Evolutionary conservation across 768 basidiomycete genomes (phyloP), one percentile per base, ranked within the genome.

Genomic region (Cubamyces lactineus): DNA sequence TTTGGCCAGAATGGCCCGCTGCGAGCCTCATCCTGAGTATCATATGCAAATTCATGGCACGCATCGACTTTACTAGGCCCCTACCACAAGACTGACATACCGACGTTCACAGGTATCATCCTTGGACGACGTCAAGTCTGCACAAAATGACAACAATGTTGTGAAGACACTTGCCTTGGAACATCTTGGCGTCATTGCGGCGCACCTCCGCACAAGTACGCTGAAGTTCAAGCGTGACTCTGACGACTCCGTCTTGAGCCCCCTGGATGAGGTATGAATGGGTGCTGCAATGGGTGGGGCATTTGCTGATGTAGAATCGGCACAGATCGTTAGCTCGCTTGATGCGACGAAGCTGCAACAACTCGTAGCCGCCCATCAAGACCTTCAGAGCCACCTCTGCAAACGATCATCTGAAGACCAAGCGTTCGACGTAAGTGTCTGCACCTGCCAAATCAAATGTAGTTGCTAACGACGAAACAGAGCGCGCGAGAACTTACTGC

Each of bases 1-100:
- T 90, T 72, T 92, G 92, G 86, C 96, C 97, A 0, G 97, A 99
- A 74, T 99, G 96, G 95, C 97, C 97, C 6, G 96, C 92, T 11
- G 92, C 97, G 1, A 83, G 87, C 45, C 75, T 97, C 17, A 79
- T 97, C 41, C 76, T 98, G 40, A 85, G 82, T 46, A 88, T 97
- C 49, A 85, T 88, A 7, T 90, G 87, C 65, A 90, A 88, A 71
- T 88, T 87, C 66, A 92, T 98, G 92, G 96, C 94, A 61, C 39
- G 16, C n/a, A 15, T 38, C 12, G 23, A n/a, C 34, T 11, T 34
- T 11, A n/a, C n/a, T n/a, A n/a, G n/a, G n/a, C n/a, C n/a, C n/a
- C n/a, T n/a, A n/a, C n/a, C n/a, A n/a, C n/a, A n/a, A 19, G 4
- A 40, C 7, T 23, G 4, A 56, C 12, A 5, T 19, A 30, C 21